Evolutionary conservation across 2,329 filamentous ascomycete species (phyloP).

Genomic region (Teratosphaeriaceae sp.): DNA sequence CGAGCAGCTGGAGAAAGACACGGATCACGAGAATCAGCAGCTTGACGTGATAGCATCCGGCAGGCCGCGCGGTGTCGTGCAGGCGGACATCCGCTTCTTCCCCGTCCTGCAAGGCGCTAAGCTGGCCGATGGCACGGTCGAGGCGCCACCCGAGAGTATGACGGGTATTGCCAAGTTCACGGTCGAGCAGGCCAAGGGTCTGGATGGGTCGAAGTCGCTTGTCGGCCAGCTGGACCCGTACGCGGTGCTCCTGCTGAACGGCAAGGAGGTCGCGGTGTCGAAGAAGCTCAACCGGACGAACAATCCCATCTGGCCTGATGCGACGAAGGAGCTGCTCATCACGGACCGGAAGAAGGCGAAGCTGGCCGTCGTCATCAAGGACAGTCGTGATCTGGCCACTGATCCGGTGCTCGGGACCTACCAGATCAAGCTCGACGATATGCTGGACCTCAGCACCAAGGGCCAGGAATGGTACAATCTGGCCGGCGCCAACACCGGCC

Average conservation of each 20-base stretch:
- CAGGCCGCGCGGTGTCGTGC: conserved; percentile 71
- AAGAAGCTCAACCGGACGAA: conserved; percentile 96
- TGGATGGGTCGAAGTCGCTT: conserved; percentile 87
- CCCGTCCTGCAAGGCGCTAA: conserved; percentile 72
- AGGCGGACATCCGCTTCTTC: conserved; percentile 88
- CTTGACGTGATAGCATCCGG: conserved; percentile 81
- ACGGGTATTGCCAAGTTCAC: conserved; percentile 93
- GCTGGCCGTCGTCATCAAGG: conserved; percentile 87
- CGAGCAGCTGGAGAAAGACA: conserved; percentile 70
- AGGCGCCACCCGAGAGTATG: conserved; percentile 79
- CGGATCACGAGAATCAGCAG: conserved; percentile 74
- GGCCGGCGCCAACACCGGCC: conserved; percentile 70
- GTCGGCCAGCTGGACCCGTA: conserved; percentile 90
- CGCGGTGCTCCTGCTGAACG: conserved; percentile 79
- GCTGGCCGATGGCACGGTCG: conserved; percentile 67
- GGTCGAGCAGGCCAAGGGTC: conserved; percentile 91
- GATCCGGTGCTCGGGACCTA: conserved; percentile 87
- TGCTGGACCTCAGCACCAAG: conserved; percentile 83
- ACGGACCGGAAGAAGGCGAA: conserved; percentile 88
- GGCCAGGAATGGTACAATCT: conserved; percentile 97
- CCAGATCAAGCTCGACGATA: conserved; percentile 90
- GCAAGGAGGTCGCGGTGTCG: conserved; percentile 81
- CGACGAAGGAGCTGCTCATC: conserved; percentile 88
- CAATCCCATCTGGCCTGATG: conserved; percentile 92
- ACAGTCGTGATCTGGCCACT: conserved; percentile 76